These are phyloP conservation scores for Lyophyllum atratum DNA, from an alignment of 768 basidiomycete genomes.

Conservation along the genomic window DNA sequence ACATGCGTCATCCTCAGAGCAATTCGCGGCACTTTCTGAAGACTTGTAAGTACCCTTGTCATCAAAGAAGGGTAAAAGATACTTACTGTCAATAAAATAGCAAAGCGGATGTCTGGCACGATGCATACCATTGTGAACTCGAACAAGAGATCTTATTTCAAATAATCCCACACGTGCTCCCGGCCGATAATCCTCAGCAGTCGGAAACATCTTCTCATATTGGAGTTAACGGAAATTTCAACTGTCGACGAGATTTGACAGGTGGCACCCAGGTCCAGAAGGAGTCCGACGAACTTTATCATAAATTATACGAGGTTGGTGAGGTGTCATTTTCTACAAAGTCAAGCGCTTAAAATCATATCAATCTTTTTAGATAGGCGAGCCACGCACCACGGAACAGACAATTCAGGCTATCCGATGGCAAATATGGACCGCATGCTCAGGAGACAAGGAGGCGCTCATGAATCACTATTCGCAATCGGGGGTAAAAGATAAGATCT, in stretches of 20 bases:
- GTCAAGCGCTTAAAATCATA: too few species aligned
- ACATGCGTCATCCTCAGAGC: conserved; percentile 29
- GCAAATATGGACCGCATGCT: conserved; percentile 18
- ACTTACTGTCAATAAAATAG: neutral
- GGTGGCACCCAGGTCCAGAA: conserved; percentile 23
- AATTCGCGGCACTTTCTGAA: conserved; percentile 27
- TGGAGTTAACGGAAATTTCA: conserved; percentile 22
- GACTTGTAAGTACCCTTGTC: conserved; percentile 15
- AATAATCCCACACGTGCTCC: conserved; percentile 23
- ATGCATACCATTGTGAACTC: conserved; percentile 27
- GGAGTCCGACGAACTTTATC: conserved; percentile 23
- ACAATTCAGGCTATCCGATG: conserved; percentile 7
- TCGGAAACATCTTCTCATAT: conserved; percentile 26
- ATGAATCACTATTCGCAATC: conserved; percentile 18
- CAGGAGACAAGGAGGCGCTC: conserved; percentile 11
- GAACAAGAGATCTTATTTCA: conserved; percentile 26
- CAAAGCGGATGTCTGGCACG: conserved; percentile 17
- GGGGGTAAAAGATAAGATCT: conserved; percentile 32
- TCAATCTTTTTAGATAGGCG: conserved; percentile 7
- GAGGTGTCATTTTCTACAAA: neutral
- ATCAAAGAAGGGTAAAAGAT: neutral
- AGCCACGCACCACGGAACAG: conserved; percentile 4
- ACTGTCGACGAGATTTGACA: conserved; percentile 23
- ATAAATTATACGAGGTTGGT: conserved; percentile 15
- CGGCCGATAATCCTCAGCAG: conserved; percentile 37